phyloP scores from a whole-genome alignment of 1,139 yeast species.

The Pichia terricola region DNA sequence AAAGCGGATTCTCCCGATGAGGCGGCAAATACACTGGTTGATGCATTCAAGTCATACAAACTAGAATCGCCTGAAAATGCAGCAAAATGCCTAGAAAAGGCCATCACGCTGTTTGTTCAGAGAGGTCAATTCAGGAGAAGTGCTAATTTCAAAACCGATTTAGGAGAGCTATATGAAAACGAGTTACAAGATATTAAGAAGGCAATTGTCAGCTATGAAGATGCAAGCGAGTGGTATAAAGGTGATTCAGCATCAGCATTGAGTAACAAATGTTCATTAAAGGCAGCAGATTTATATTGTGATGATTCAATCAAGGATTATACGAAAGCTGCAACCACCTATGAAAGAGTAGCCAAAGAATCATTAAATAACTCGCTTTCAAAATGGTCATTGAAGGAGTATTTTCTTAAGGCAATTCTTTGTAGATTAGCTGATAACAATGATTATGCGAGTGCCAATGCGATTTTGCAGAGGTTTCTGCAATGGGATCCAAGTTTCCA shows the following conservation, averaged over 20 bases:
- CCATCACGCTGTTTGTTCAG: conserved; percentile 74
- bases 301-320: conserved; percentile 49
- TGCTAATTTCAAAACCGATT: conserved; percentile 85
- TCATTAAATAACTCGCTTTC: conserved; percentile 67
- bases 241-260: conserved; percentile 92
- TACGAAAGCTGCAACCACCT: conserved; percentile 62
- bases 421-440: conserved; percentile 76
- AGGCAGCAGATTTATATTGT: conserved; percentile 89
- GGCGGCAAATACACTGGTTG: conserved; percentile 83
- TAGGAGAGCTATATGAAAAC: conserved; percentile 78
- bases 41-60: conserved; percentile 82
- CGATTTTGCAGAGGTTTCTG: conserved; percentile 53
- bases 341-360: conserved; percentile 68
- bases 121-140: conserved; percentile 95
- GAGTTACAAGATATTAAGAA: conserved; percentile 54
- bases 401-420: conserved; percentile 73
- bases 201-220: conserved; percentile 76
- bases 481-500: conserved; percentile 74
- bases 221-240: conserved; percentile 92
- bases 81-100: conserved; percentile 63
- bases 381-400: conserved; percentile 89
- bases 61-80: conserved; percentile 70
- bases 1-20: conserved; percentile 78
- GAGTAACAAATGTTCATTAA: conserved; percentile 77
- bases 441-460: conserved; percentile 79